phyloP scores from a whole-genome alignment of 192 early-diverging fungal genomes.

The Rhizophagus clarus region DNA sequence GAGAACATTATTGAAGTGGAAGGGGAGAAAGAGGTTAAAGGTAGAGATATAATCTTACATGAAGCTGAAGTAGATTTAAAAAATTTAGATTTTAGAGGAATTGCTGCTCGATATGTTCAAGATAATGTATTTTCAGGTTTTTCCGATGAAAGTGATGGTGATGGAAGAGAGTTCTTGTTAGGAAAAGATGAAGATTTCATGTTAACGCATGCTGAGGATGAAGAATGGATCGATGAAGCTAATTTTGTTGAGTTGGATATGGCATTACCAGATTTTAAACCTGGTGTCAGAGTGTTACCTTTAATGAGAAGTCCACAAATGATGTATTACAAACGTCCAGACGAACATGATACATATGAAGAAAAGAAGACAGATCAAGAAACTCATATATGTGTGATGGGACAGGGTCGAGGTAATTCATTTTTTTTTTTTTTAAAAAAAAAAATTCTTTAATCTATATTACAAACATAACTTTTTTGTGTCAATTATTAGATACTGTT shows the following conservation, averaged over 20 bases:
- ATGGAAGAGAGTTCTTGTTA: neutral
- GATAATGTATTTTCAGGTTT: neutral
- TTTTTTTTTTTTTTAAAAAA: neutral
- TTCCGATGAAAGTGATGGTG: slow-evolving; percentile 27
- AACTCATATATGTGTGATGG: slow-evolving; percentile 47
- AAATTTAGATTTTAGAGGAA: slow-evolving; percentile 42
- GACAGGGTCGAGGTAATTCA: slow-evolving; percentile 40
- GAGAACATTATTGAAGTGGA: slow-evolving; percentile 33
- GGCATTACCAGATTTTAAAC: slow-evolving; percentile 36
- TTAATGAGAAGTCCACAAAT: slow-evolving; percentile 64
- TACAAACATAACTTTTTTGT: too few relatives aligned
- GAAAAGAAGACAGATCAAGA: slow-evolving; percentile 38
- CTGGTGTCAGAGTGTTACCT: slow-evolving; percentile 49
- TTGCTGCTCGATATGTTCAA: slow-evolving; percentile 21
- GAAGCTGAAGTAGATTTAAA: slow-evolving; percentile 47
- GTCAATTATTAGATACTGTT: slow-evolving; percentile 47
- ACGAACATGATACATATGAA: slow-evolving; percentile 39
- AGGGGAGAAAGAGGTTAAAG: slow-evolving; percentile 35
- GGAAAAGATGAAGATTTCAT: slow-evolving; percentile 36
- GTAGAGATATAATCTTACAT: slow-evolving; percentile 37
- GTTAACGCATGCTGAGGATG: slow-evolving; percentile 1
- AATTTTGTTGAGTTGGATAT: slow-evolving; percentile 54
- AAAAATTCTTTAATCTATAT: too few relatives aligned
- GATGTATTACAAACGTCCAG: slow-evolving; percentile 49
- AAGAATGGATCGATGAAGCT: slow-evolving; percentile 54